Percentiles rank a stretch among this genome's conserved stretches.
phyloP scores from a whole-genome alignment of 139 green algal genomes.

The Pleodorina starrii region DNA sequence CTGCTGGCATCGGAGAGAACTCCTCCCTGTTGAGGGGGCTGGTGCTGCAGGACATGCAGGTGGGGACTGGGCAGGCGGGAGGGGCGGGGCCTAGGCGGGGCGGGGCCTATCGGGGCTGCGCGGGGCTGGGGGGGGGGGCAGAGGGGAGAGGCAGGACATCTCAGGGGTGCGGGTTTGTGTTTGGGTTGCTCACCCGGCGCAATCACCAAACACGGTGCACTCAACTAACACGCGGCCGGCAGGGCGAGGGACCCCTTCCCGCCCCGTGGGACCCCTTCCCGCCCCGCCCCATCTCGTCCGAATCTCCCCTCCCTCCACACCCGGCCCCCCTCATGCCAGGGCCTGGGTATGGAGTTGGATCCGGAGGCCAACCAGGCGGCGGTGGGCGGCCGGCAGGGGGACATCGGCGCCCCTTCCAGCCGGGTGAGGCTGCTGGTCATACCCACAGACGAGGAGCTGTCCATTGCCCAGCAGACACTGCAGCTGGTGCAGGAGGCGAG shows the following conservation, averaged over 20 bases:
- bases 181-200: too few relatives aligned
- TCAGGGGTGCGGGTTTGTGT: too few relatives aligned
- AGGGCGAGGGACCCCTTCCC: too few relatives aligned
- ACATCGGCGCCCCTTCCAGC: conserved; percentile 64
- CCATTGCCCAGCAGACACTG: conserved; percentile 88
- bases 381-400: conserved; percentile 55
- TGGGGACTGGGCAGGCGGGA: not conserved
- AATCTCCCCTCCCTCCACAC: too few relatives aligned
- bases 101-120: too few relatives aligned
- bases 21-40: conserved; percentile 64
- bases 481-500: conserved; percentile 22
- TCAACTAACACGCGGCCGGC: too few relatives aligned
- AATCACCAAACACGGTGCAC: too few relatives aligned
- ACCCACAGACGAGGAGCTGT: conserved; percentile 94
- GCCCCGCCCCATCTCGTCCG: too few relatives aligned
- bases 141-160: too few relatives aligned
- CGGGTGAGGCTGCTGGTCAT: conserved; percentile 81
- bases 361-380: conserved; percentile 68
- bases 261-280: too few relatives aligned
- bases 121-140: too few relatives aligned
- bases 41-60: conserved; percentile 71
- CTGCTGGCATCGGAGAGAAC: conserved; percentile 87
- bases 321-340: conserved; percentile 52
- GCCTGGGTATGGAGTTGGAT: conserved; percentile 83
- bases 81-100: too few relatives aligned